Base-by-base conservation (phyloP, 805 yeast species). In the Lachancea fermentati region DNA sequence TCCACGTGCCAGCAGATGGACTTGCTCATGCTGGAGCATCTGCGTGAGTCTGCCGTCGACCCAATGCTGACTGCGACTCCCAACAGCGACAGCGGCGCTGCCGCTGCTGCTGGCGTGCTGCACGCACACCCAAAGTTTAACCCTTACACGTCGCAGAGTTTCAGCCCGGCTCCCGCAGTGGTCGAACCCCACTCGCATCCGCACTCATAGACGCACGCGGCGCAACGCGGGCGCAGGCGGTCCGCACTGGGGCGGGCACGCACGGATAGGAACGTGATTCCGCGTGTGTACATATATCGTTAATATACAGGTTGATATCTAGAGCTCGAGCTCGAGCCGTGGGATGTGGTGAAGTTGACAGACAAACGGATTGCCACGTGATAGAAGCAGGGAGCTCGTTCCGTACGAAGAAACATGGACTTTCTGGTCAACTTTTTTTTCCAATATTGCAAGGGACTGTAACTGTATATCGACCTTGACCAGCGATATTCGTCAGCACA, bases 131-230 rank as follows among this genome's bases (percentile, higher is more conserved):
- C 71, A 52, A 78, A 72, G 57, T 80, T 79, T 63, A 79, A 80
- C 55, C 85, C 86, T 4, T 79, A 79, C 55, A 78, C 84, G 2
- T 78, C 85, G 1, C 63, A 75, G 33, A 71, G 78, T 17, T 79
- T 79, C 52, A 74, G 78, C 25, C 85, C 86, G 32, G 57, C 63
- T 36, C 51, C 54, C 14, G 37, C 42, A 19, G 34, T 34, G 7
- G 19, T 39, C 12, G 46, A 39, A 19, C 19, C 29, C 12, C 37
- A 34, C 6, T 19, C 38, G n/a, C 36, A 19, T 22, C 17, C 32
- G 33, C 41, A 32, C 26, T 22, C 26, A 11, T 22, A 11, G 11
- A 11, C 26, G 26, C 26, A 22, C 11, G 26, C n/a, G n/a, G n/a
- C n/a, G n/a, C n/a, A n/a, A n/a, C n/a, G n/a, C n/a, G n/a, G n/a